Base-by-base conservation (phyloP, 2,329 filamentous ascomycete species). In the Claviceps sp. region DNA sequence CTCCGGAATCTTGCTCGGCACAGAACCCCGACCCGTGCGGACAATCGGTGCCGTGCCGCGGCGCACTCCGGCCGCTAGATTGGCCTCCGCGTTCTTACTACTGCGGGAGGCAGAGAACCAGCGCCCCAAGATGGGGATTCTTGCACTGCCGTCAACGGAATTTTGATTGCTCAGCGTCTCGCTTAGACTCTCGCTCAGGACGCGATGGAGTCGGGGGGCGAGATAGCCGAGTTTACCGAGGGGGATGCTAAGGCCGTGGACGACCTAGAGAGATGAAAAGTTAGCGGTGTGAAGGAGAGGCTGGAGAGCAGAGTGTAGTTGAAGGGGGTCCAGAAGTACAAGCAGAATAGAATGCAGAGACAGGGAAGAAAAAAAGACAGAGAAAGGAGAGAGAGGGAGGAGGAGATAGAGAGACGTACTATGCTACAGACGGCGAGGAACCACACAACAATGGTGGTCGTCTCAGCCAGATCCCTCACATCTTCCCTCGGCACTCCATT, bases 351-450 rank as follows among this genome's bases (percentile, higher is more conserved):
- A 22, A 22, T 22, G 4, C 22, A 22, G 22, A 22, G 22, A 22
- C 22, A 4, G 40, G n/a, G 5, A n/a, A 4, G 0, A 4, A n/a
- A 4, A 4, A 18, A 20, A 41, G 18, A 9, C 7, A 30, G 26
- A 7, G 26, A 30, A 30, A 8, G 26, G 7, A 9, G 8, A 1
- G 26, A 30, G 8, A 30, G 2, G 2, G 3, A 44, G 16, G n/a
- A 26, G 22, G 9, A 26, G 7, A 1, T 11, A 11, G 14, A 20
- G 24, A 45, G 38, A 73, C 82, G 74, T 70, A 89, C 85, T 54
- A 95, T 84, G 57, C 86, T 93, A 67, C 86, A 91, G 20, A 93
- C 81, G 8, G 81, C 77, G 50, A 95, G 67, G 61, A 95, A 95
- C 89, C 89, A 95, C 18, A 95, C 83, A 0, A 95, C 78, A 1